Conservation (phyloP, 2,329 filamentous ascomycete species). For the Drechslerella coelobrocha region DNA sequence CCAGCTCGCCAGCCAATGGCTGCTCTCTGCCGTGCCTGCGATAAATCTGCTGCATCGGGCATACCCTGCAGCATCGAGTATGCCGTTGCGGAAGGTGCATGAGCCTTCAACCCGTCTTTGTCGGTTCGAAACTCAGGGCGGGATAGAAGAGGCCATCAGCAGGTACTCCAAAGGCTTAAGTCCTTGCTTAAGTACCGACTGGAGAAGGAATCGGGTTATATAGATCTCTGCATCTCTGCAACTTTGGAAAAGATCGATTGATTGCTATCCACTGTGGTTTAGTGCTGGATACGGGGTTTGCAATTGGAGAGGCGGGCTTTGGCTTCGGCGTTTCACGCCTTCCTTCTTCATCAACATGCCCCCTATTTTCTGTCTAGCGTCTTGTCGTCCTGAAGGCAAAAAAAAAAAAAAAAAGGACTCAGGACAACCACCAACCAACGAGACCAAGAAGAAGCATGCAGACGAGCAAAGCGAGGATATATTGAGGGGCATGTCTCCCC, state of each 20-base stretch:
- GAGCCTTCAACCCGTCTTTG: not conserved
- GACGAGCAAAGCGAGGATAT: not conserved
- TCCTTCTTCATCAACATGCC: not conserved
- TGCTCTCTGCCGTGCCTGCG: constrained; percentile 8
- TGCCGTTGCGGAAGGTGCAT: constrained; percentile 13
- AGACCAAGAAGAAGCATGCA: not conserved
- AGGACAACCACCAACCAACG: not conserved
- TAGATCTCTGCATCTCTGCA: not conserved
- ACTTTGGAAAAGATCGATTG: constrained; percentile 5
- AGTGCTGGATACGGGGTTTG: not conserved
- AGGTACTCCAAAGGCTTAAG: not conserved
- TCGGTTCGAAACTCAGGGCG: constrained; percentile 5
- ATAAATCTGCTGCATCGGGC: constrained; percentile 7
- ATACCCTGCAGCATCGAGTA: constrained; percentile 10
- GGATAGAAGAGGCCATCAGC: not conserved
- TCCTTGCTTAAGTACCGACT: constrained; percentile 1
- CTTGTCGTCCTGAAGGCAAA: not conserved
- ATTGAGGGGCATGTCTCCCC: not conserved
- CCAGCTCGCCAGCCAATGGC: constrained; percentile 17
- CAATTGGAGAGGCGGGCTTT: not conserved
- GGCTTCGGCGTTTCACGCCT: not conserved
- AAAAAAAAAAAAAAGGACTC: not conserved
- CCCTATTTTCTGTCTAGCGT: constrained; percentile 4
- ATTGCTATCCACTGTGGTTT: not conserved
- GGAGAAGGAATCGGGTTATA: constrained; percentile 1